Evolutionary conservation across 2,329 filamentous ascomycete genomes (phyloP).

Genomic region (Aaosphaeria arxii): DNA sequence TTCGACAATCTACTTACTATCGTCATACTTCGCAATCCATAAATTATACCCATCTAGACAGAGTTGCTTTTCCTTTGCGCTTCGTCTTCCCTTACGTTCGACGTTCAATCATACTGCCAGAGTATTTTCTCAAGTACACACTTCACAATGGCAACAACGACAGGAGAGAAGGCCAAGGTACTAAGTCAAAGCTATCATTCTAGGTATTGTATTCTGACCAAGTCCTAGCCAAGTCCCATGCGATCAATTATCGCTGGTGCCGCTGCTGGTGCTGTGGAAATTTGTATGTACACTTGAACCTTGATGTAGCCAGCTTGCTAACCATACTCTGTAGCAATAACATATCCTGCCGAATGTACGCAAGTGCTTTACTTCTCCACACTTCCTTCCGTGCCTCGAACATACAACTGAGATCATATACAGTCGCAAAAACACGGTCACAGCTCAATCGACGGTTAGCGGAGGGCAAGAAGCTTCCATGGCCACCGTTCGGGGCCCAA

Average conservation of each 20-base stretch:
- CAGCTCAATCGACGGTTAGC: constrained; percentile 86
- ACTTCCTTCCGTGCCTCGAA: constrained; percentile 9
- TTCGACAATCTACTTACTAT: no score
- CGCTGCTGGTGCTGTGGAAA: constrained; percentile 92
- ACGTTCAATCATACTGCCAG: no score
- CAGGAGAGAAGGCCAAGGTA: constrained; percentile 36
- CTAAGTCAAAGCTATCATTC: background rate
- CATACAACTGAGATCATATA: background rate
- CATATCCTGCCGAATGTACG: constrained; percentile 90
- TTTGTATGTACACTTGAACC: constrained; percentile 56
- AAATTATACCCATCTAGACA: no score
- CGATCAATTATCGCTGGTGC: constrained; percentile 90
- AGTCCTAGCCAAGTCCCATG: constrained; percentile 66
- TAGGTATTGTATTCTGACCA: background rate
- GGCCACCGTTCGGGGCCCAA: constrained; percentile 87
- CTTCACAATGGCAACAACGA: constrained; percentile 21
- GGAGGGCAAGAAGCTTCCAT: constrained; percentile 82
- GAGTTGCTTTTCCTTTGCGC: no score
- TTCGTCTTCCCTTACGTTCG: no score
- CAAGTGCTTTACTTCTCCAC: background rate
- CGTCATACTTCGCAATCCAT: no score
- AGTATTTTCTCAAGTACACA: no score
- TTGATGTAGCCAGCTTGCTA: constrained; percentile 7
- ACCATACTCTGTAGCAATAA: constrained; percentile 62
- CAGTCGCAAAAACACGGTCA: constrained; percentile 89